Base-by-base conservation (phyloP, 2,329 filamentous ascomycete species). In the Aspergillus niger region DNA sequence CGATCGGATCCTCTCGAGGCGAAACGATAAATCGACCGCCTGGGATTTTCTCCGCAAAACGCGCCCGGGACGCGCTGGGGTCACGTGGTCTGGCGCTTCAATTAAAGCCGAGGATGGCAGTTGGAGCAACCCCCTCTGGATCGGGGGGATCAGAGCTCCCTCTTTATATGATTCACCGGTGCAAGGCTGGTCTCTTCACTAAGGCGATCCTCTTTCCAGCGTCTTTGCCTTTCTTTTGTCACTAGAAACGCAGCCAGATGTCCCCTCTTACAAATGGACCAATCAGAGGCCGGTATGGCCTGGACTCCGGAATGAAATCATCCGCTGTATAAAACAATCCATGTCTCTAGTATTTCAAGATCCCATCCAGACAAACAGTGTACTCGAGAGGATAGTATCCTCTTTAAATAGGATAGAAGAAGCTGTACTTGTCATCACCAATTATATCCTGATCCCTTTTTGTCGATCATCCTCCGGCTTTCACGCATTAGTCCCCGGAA, bases 11-110 rank as follows among this genome's bases (percentile, higher is more conserved):
- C 32, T 36, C 32, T 36, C 32, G 24, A 20, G 43, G 52, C 24
- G 52, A 54, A 44, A 30, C 20, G 52, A 44, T 28, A 15, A 32
- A 39, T 36, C 30, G 30, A 38, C 59, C 61, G 63, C 61, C 55
- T 61, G 57, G 55, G 53, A 50, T 59, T 59, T 64, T 64, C 59
- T 63, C 61, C 63, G 61, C 60, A 60, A 62, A 60, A 62, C 61
- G 65, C 65, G 66, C 58, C 52, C 58, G 55, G 39, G 59, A 64
- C 67, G 67, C 67, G 67, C 61, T 43, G 22, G 4, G 30, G 55
- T 68, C 67, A 69, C 67, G 67, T 69, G 67, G 38, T 7, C 5
- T 58, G 58, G 65, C 61, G 65, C 57, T 59, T 66, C 66, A 68
- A 68, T 68, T 67, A 67, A 67, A 50, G 52, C 59, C 47, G 30